phyloP scores from a whole-genome alignment of 306 rosid genomes.

The Cajanus cajan region DNA sequence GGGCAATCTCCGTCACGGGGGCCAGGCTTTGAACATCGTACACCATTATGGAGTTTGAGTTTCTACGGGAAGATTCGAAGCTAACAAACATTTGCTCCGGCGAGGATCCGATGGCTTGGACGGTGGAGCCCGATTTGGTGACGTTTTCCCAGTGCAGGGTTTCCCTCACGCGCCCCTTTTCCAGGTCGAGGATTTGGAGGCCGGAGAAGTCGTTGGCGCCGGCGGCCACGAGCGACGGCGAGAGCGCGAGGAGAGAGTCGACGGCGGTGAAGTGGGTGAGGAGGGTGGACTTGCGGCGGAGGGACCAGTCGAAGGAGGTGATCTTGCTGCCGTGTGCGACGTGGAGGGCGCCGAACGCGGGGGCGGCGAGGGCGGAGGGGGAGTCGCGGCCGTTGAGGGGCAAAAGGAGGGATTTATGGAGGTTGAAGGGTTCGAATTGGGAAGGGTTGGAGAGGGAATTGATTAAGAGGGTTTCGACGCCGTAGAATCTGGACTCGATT shows the following conservation, averaged over 20 bases:
- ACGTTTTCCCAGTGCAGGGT: conserved; percentile 83
- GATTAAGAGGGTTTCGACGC: conserved; percentile 61
- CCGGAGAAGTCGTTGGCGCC: conserved; percentile 97
- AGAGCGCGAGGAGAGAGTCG: conserved; percentile 75
- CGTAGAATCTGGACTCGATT: conserved; percentile 71
- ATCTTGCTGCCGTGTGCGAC: conserved; percentile 91
- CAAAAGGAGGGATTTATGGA: conserved; percentile 56
- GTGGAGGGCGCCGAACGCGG: conserved; percentile 69
- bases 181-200: conserved; percentile 70
- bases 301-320: conserved; percentile 90
- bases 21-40: conserved; percentile 59
- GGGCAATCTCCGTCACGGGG: conserved; percentile 57
- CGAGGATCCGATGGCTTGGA: conserved; percentile 79
- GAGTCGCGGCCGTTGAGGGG: conserved; percentile 78
- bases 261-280: conserved; percentile 82
- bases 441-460: conserved; percentile 70
- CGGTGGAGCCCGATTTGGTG: conserved; percentile 81
- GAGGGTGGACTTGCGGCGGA: conserved; percentile 69
- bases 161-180: conserved; percentile 46
- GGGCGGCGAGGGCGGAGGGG: conserved; percentile 70
- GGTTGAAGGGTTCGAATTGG: conserved; percentile 84
- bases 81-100: conserved; percentile 64
- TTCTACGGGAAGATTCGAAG: conserved; percentile 79
- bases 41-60: conserved; percentile 77
- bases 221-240: conserved; percentile 65